These are phyloP conservation scores for Globisporangium barbulae DNA, from an alignment of 352 stramenopile species.

Conservation along the genomic window DNA sequence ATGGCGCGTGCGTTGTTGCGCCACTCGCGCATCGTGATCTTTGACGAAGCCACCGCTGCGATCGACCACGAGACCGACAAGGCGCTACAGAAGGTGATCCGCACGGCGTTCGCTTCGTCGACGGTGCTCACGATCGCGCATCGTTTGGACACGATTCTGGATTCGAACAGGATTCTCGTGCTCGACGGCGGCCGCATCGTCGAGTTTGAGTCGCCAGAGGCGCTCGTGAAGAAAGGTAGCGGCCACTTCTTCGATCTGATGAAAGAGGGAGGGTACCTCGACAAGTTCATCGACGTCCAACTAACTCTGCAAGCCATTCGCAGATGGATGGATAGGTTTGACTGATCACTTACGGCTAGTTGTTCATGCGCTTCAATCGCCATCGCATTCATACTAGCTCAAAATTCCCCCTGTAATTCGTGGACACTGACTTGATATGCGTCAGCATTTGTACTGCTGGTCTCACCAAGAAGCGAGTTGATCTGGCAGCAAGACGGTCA, in stretches of 20 bases:
- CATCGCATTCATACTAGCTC: background rate
- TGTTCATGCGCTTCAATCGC: background rate
- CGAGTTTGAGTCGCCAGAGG: background rate
- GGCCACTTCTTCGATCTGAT: constrained; percentile 6
- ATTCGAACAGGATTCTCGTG: constrained; percentile 57
- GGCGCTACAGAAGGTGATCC: constrained; percentile 68
- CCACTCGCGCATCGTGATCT: constrained; percentile 55
- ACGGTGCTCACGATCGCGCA: constrained; percentile 97
- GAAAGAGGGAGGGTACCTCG: background rate
- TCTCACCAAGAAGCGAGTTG: background rate
- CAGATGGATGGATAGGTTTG: background rate
- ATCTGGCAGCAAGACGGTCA: constrained; percentile 10
- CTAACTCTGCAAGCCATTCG: background rate
- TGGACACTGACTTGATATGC: background rate
- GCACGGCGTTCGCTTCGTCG: constrained; percentile 77
- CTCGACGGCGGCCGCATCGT: constrained; percentile 33
- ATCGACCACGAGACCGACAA: constrained; percentile 84
- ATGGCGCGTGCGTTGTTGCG: constrained; percentile 85
- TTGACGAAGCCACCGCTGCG: constrained; percentile 75
- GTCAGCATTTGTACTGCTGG: background rate
- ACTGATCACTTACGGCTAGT: background rate
- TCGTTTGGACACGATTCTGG: constrained; percentile 96
- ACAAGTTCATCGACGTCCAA: background rate
- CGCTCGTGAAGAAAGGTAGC: constrained; percentile 4
- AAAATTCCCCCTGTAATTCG: too few relatives aligned